Conservation (phyloP, 495 filamentous ascomycete species). For the Xylaria telfairii region DNA sequence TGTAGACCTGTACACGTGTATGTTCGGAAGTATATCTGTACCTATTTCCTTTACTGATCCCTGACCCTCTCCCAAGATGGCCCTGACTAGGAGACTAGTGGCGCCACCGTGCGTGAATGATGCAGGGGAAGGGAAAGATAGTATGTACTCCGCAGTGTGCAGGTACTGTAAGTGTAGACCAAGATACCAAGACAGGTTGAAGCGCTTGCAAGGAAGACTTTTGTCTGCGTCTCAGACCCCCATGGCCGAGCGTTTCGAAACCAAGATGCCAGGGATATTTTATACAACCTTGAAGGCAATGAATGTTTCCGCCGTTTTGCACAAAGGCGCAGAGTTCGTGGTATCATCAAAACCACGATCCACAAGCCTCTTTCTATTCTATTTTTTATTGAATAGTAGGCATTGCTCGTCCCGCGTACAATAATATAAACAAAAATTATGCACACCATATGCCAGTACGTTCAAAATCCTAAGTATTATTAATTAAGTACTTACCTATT, state of each 20-base stretch:
- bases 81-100: conserved; percentile 7
- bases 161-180: not conserved
- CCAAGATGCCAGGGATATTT: conserved; percentile 1
- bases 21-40: conserved; percentile 1
- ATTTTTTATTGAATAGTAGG: too few relatives aligned
- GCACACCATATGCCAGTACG: too few relatives aligned
- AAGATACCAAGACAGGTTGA: not conserved
- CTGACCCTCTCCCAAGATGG: conserved; percentile 7
- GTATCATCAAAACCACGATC: not conserved
- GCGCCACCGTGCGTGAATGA: not conserved
- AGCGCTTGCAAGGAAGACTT: conserved; percentile 20
- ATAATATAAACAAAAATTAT: too few relatives aligned
- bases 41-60: not conserved
- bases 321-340: not conserved
- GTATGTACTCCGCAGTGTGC: too few relatives aligned
- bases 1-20: not conserved
- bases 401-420: too few relatives aligned
- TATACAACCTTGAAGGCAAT: conserved; percentile 1
- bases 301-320: not conserved
- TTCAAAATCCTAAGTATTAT: too few relatives aligned
- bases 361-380: not conserved
- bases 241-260: conserved; percentile 20
- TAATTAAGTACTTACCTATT: too few relatives aligned
- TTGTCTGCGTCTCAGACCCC: conserved; percentile 19
- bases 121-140: not conserved